Evolutionary conservation across 306 rosid species (phyloP).

Genomic region (Quercus alba): DNA sequence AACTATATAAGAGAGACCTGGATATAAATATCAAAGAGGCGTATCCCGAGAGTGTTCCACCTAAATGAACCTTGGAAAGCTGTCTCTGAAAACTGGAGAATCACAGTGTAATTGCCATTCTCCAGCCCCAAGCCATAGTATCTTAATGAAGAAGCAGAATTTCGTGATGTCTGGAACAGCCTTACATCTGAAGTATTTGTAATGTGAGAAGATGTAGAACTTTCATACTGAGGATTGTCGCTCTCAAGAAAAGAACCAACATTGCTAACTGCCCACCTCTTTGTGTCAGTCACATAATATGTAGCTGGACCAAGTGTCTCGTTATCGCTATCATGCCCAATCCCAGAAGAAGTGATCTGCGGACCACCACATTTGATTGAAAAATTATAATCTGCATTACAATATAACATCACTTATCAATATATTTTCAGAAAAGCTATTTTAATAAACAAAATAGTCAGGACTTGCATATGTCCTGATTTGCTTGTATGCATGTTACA

Average conservation of each 20-base stretch:
- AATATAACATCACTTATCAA: not conserved
- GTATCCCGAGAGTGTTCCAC: constrained; percentile 71
- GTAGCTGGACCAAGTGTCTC: constrained; percentile 66
- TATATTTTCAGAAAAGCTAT: not conserved
- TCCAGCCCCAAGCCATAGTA: constrained; percentile 80
- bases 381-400: constrained; percentile 55
- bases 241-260: constrained; percentile 48
- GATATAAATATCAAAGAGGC: constrained; percentile 76
- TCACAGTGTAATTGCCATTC: constrained; percentile 64
- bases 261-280: constrained; percentile 76
- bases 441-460: not conserved
- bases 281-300: constrained; percentile 49
- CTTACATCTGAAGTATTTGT: constrained; percentile 40
- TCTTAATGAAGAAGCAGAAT: constrained; percentile 79
- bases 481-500: not conserved
- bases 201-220: constrained; percentile 38
- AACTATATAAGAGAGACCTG: constrained; percentile 42
- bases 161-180: constrained; percentile 62
- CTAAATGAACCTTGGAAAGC: constrained; percentile 32
- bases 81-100: constrained; percentile 70
- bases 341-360: constrained; percentile 32
- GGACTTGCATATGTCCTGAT: not conserved
- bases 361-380: constrained; percentile 73
- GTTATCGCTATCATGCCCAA: constrained; percentile 42
- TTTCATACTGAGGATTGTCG: constrained; percentile 22